Evolutionary conservation across 1,284 basidiomycete species (phyloP), one percentile per base, ranked within the genome.

Genomic region (Peniophora sp.): DNA sequence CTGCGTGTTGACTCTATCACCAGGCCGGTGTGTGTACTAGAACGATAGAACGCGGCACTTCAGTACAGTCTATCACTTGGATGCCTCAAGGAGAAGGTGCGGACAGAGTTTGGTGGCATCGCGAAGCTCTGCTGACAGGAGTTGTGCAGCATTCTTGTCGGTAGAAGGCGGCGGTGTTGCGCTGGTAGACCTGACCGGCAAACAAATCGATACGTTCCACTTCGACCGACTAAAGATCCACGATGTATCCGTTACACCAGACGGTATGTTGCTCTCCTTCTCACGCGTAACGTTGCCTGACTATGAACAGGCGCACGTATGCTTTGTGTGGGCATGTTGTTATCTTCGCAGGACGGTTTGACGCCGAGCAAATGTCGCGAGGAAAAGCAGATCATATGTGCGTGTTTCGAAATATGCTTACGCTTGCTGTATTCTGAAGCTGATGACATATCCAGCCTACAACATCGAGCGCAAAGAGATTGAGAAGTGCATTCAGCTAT

Each of bases 341-440:
- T 83, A 24, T 68, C 74, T 52, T 83, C 83, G 9, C 71, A 75
- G 1, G 71, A 73, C 45, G 83, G 83, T n/a, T 68, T 85, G 20
- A 77, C 81, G 42, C 88, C 88, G 2, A 86, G 80, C 60, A 85
- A 81, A 64, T 85, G 83, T 22, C 71, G 81, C 52, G 81, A 77
- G 3, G 88, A 90, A 64, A 90, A 90, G 59, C 81, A 85, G 22
- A 78, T 90, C 47, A 77, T 88, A 51, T 81, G 88, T 85, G 58
- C 42, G 79, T 63, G 20, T 22, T 11, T 17, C 24, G 20, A 10
- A 24, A 20, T 43, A 43, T 17, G 18, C 23, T 37, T 47, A 10
- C 34, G 34, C n/a, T n/a, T n/a, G n/a, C n/a, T n/a, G n/a, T n/a
- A n/a, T n/a, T 36, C 34, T 10, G 10, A 10, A 36, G 34, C 34